Evolutionary conservation across 371 early-diverging fungal genomes (phyloP), one percentile per base, ranked within the genome.

Genomic region (Polyrhizophydium stewartii): DNA sequence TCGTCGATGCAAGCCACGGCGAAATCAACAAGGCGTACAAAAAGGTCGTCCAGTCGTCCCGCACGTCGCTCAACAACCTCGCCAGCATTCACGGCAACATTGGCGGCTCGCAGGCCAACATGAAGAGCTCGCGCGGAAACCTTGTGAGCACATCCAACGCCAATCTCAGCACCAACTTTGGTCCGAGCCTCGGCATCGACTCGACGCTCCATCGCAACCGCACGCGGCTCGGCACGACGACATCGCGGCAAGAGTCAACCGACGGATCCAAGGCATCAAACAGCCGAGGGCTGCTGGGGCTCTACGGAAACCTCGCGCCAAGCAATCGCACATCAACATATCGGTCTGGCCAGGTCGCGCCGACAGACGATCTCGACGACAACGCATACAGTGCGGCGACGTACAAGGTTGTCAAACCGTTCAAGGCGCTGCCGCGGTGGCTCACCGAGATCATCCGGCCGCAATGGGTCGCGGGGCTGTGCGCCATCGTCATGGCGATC

Each of bases 401-500:
- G 25, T 16, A 46, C 25, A 6, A 25, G 7, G 22, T 32, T 5
- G 32, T 25, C 19, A 6, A 6, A 9, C 55, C 55, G n/a, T 53
- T 53, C 32, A 53, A 32, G 24, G 55, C 55, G 24, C 31, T 53
- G 5, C 55, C 55, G 19, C 6, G 9, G 7, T 53, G 55, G 55
- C 5, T 53, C 33, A 53, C 55, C 24, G 24, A 53, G 12, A 50
- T 50, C 25, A 25, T 25, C 9, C 12, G 51, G n/a, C 51, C 51
- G n/a, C 12, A 50, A 25, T 50, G 51, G 51, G n/a, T 50, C n/a
- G 51, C 51, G 9, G 51, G 51, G 10, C n/a, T 50, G n/a, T 24
- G 51, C 25, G 51, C 25, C n/a, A 19, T 40, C 19, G 12, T 40
- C 19, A 19, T 40, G 12, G 19, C 40, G 40, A 19, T 40, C 40